phyloP scores from a whole-genome alignment of 208 protist species.

The Crithidia fasciculata region DNA sequence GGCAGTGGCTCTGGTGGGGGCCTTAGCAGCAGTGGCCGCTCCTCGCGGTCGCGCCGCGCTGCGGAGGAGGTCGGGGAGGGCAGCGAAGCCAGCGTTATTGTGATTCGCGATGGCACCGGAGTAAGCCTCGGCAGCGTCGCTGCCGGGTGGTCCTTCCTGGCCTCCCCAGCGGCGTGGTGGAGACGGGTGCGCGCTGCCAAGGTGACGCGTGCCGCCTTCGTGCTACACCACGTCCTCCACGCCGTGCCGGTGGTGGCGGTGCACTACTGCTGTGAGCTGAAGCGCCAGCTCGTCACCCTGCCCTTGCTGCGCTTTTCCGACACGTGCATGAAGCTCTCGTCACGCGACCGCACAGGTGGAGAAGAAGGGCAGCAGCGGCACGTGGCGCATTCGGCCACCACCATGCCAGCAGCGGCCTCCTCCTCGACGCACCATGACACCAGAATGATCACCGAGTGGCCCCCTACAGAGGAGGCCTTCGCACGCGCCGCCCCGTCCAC shows the following conservation, averaged over 20 bases:
- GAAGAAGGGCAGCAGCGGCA: background rate
- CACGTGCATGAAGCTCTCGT: slow-evolving; percentile 6
- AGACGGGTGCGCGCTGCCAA: slow-evolving; percentile 32
- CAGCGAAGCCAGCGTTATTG: slow-evolving; percentile 24
- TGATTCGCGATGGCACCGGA: slow-evolving; percentile 22
- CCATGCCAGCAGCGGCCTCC: background rate
- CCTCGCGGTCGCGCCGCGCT: slow-evolving; percentile 10
- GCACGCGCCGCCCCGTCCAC: slow-evolving; percentile 9
- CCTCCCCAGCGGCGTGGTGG: slow-evolving; percentile 29
- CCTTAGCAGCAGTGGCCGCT: slow-evolving; percentile 25
- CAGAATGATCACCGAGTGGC: slow-evolving; percentile 8
- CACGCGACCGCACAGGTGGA: background rate
- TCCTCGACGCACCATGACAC: slow-evolving; percentile 4
- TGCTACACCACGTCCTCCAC: slow-evolving; percentile 69
- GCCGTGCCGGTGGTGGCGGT: slow-evolving; percentile 62
- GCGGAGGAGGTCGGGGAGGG: slow-evolving; percentile 12
- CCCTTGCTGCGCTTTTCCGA: slow-evolving; percentile 66
- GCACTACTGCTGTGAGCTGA: slow-evolving; percentile 68
- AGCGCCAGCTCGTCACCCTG: slow-evolving; percentile 66
- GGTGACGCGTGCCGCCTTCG: slow-evolving; percentile 42
- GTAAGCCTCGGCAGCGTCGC: slow-evolving; percentile 2
- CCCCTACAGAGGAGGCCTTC: slow-evolving; percentile 28
- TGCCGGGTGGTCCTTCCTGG: background rate
- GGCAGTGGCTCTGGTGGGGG: slow-evolving; percentile 20
- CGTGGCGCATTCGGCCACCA: background rate